Percentiles rank a stretch among this genome's conserved stretches.
phyloP scores from a whole-genome alignment of 2,329 filamentous ascomycete genomes.

The Arachnomyces sp. region DNA sequence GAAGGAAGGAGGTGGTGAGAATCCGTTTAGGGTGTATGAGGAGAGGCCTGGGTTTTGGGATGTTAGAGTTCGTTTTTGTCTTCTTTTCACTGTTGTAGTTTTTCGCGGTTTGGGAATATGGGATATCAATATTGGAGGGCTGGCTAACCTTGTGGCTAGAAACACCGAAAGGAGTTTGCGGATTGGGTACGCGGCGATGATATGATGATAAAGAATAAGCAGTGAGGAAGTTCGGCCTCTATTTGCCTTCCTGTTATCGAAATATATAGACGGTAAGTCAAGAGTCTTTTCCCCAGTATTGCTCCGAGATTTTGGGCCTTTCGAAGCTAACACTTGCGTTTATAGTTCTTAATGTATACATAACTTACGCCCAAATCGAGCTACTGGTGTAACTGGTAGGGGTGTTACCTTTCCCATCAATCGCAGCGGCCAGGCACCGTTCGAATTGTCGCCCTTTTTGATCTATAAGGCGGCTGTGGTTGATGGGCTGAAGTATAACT shows the following conservation, averaged over 20 bases:
- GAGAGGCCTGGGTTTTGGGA: constrained; percentile 78
- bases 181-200: constrained; percentile 54
- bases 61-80: constrained; percentile 55
- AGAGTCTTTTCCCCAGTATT: too few relatives aligned
- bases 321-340: too few relatives aligned
- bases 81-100: constrained; percentile 1
- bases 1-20: constrained; percentile 59
- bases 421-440: too few relatives aligned
- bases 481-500: too few relatives aligned
- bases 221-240: constrained; percentile 9
- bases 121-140: not conserved
- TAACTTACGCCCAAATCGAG: too few relatives aligned
- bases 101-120: not conserved
- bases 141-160: constrained; percentile 25
- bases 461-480: too few relatives aligned
- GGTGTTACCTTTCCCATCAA: too few relatives aligned
- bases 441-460: too few relatives aligned
- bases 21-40: constrained; percentile 73
- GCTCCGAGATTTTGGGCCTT: too few relatives aligned
- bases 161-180: constrained; percentile 65
- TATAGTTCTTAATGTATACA: too few relatives aligned
- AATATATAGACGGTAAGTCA: too few relatives aligned
- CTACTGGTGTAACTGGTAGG: too few relatives aligned
- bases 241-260: constrained; percentile 5
- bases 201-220: constrained; percentile 15